Evolutionary conservation across 179 eudicot genomes (phyloP).

Genomic region (Beta macrorhiza): DNA sequence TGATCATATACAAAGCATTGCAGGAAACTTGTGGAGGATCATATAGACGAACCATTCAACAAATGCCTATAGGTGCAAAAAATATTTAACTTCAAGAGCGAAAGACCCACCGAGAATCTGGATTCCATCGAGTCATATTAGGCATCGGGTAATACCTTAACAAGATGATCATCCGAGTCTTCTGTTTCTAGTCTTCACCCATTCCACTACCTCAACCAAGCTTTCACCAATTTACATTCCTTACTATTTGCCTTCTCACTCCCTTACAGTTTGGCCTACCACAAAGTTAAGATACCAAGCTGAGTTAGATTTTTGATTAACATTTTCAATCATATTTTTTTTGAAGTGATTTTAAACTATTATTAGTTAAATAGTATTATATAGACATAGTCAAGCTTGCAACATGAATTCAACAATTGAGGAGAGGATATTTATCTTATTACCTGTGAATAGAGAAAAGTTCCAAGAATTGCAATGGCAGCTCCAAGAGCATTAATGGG

Average conservation of each 20-base stretch:
- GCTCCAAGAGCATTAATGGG: constrained; percentile 49
- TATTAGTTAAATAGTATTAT: background rate
- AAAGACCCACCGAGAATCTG: background rate
- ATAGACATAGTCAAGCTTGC: background rate
- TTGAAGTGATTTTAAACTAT: background rate
- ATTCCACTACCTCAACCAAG: background rate
- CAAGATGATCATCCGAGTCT: background rate
- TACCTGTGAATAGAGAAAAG: constrained; percentile 49
- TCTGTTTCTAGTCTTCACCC: background rate
- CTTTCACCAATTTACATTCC: constrained; percentile 10
- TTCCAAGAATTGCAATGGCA: constrained; percentile 45
- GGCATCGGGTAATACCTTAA: background rate
- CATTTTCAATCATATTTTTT: background rate
- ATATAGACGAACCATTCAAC: background rate
- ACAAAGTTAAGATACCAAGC: constrained; percentile 1
- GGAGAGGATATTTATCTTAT: background rate
- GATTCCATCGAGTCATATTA: background rate
- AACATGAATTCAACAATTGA: background rate
- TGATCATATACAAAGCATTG: constrained; percentile 1
- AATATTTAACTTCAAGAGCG: background rate
- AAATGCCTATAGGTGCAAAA: background rate
- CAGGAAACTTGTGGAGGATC: constrained; percentile 4
- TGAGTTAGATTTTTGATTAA: background rate
- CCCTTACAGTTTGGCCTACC: constrained; percentile 21
- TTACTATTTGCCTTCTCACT: background rate